Conservation (phyloP, 1,139 yeast genomes). For the Kodamaea anthophila region DNA sequence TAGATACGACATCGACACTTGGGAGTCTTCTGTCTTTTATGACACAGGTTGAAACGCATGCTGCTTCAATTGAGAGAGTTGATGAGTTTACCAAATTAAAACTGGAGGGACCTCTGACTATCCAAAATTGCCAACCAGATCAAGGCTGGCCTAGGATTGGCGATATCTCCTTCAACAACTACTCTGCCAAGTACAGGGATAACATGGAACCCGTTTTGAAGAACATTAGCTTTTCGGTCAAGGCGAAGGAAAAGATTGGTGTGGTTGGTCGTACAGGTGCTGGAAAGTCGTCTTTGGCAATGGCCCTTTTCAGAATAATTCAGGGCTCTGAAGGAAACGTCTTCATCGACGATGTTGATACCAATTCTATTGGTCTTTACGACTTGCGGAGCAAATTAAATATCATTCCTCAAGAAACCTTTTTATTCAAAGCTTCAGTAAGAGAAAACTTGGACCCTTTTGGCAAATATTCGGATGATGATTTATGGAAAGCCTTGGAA, state of each 20-base stretch:
- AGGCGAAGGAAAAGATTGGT: constrained; percentile 32
- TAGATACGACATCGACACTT: constrained; percentile 26
- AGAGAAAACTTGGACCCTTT: constrained; percentile 35
- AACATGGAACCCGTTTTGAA: constrained; percentile 32
- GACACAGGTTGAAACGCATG: constrained; percentile 30
- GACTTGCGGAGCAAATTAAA: constrained; percentile 30
- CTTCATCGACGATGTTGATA: constrained; percentile 27
- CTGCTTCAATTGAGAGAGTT: constrained; percentile 32
- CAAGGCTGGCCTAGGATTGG: constrained; percentile 29
- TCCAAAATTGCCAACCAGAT: constrained; percentile 20
- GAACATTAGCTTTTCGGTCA: constrained; percentile 21
- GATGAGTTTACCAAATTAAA: constrained; percentile 29
- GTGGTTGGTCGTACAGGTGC: constrained; percentile 41
- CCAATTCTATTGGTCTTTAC: constrained; percentile 26
- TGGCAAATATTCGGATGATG: constrained; percentile 21
- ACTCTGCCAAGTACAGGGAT: constrained; percentile 31
- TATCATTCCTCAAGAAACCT: constrained; percentile 37
- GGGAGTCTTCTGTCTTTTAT: constrained; percentile 28
- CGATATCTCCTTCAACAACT: constrained; percentile 22
- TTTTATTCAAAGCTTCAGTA: constrained; percentile 29
- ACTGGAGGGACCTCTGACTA: constrained; percentile 27
- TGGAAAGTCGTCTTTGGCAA: constrained; percentile 34
- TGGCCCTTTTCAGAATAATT: constrained; percentile 34
- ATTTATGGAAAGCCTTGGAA: constrained; percentile 29
- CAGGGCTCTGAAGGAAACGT: constrained; percentile 30